A percentile compares a stretch with the other conserved stretches of the same genome.
Conservation (phyloP, 2,329 filamentous ascomycete genomes). For the Neofusicoccum cordaticola region DNA sequence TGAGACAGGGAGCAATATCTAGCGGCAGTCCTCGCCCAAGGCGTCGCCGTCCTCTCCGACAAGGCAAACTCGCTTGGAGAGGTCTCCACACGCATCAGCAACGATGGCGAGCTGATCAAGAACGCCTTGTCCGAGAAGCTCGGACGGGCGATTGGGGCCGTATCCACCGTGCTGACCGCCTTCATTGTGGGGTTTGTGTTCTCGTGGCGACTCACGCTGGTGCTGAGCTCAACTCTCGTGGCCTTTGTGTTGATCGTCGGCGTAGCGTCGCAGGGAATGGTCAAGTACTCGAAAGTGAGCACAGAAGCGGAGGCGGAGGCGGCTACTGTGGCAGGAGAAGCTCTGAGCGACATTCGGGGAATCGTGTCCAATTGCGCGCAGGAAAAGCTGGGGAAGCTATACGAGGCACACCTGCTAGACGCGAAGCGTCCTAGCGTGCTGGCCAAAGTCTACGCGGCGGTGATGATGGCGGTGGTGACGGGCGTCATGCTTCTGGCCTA, state of each 20-base stretch:
- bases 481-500: constrained; percentile 8
- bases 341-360: neutral
- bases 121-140: constrained; percentile 65
- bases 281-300: constrained; percentile 45
- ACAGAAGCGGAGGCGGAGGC: constrained; percentile 65
- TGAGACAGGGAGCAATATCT: constrained; percentile 68
- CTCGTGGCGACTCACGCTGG: constrained; percentile 1
- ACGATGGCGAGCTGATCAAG: constrained; percentile 89
- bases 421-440: neutral
- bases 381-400: neutral
- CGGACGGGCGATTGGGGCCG: constrained; percentile 65
- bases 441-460: neutral
- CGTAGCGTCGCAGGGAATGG: neutral
- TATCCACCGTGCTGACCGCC: constrained; percentile 67
- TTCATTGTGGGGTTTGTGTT: constrained; percentile 47
- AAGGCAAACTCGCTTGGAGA: constrained; percentile 81
- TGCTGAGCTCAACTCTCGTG: constrained; percentile 6
- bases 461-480: constrained; percentile 4
- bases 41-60: constrained; percentile 46
- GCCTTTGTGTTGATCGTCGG: neutral
- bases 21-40: constrained; percentile 35
- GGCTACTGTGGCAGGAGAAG: constrained; percentile 1
- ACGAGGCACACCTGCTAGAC: neutral
- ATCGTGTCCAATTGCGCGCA: neutral
- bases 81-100: constrained; percentile 88